Base-by-base conservation (phyloP, 1,284 basidiomycete species). In the Pterula multifida region DNA sequence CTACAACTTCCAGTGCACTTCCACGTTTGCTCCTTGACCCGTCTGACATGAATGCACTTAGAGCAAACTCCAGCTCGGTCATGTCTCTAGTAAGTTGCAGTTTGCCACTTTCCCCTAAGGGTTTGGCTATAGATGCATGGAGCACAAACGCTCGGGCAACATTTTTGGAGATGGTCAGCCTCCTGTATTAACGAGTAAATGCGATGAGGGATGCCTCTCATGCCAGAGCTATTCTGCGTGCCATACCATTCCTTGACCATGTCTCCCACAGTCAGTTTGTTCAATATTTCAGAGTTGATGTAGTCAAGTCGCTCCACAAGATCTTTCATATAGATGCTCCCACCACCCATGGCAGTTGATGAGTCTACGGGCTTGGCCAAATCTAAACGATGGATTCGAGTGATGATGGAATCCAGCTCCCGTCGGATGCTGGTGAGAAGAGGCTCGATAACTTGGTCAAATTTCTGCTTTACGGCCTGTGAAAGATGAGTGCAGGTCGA, bases 61-160 rank as follows among this genome's bases (percentile, higher is more conserved):
- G 64, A 0, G 85, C 81, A 63, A 97, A 95, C 67, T 98, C 95
- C 49, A 98, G 75, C 63, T 93, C 89, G 0, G 94, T 88, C 90
- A 96, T 94, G 63, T 98, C 94, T 49, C 82, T 87, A 50, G 91
- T 90, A 53, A 98, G 72, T 65, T 93, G 90, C 28, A 98, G 73
- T 61, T 94, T 94, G 1, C 91, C 89, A 53, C 77, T 78, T 68
- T 98, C 94, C 12, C 88, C 84, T 2, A 96, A 72, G 0, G 91
- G 91, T 56, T 81, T 81, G 11, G 85, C 85, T 50, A 97, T 89
- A 15, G 89, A 91, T 11, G 87, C 85, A 60, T 98, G 90, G 47
- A 96, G 65, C 6, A 97, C 78, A 65, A 97, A 98, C 1, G 80
- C 85, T 55, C 76, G 76, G 47, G 95, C 82, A 24, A 86, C 79